Percentiles rank a stretch among this genome's conserved stretches.
phyloP scores from a whole-genome alignment of 2,329 filamentous ascomycete species.

The Thielaviopsis musarum region DNA sequence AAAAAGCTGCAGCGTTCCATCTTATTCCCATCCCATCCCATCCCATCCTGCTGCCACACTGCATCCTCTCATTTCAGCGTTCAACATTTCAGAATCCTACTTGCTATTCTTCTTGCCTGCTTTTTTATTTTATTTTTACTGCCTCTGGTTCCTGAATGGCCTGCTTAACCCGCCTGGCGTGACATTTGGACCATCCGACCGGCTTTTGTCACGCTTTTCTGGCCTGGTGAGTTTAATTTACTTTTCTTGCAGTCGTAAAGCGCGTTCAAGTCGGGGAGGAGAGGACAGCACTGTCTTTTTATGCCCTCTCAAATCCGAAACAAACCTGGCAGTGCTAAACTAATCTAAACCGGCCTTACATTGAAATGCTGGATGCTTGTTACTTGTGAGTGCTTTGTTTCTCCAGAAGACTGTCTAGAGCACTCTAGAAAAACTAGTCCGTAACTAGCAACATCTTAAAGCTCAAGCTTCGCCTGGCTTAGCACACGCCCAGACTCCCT shows the following conservation, averaged over 20 bases:
- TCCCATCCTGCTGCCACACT: not conserved
- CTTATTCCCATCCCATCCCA: too few species aligned
- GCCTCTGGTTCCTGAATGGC: too few species aligned
- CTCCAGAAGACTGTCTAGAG: not conserved
- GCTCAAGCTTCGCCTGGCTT: not conserved
- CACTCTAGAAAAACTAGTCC: not conserved
- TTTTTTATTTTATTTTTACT: too few species aligned
- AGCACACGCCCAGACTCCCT: not conserved
- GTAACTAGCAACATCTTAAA: not conserved
- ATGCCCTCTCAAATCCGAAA: not conserved
- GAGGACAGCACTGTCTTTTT: not conserved
- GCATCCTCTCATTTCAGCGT: not conserved
- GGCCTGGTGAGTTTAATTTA: too few species aligned
- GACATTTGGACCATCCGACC: too few species aligned
- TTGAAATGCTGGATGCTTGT: too few species aligned
- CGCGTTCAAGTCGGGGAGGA: too few species aligned
- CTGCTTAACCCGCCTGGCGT: too few species aligned
- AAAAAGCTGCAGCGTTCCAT: too few species aligned
- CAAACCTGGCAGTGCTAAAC: not conserved
- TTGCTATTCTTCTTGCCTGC: not conserved
- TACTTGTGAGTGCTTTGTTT: not conserved
- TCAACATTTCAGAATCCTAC: not conserved
- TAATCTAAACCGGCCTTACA: not conserved
- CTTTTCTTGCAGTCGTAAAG: too few species aligned
- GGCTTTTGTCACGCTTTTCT: too few species aligned